phyloP scores from a whole-genome alignment of 345 rosid species.

The Brassica incana region DNA sequence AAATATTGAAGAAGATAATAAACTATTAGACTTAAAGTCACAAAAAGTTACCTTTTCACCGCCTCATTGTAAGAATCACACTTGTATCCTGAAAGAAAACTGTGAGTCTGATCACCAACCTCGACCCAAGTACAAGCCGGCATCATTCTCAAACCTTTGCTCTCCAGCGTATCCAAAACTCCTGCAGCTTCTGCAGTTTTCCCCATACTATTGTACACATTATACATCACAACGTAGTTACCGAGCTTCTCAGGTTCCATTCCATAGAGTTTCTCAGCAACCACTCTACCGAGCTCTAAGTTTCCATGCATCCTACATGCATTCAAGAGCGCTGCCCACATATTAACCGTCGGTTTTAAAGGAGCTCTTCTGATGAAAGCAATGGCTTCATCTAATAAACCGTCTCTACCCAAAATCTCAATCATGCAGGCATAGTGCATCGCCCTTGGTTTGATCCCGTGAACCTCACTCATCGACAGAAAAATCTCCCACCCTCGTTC shows the following conservation, averaged over 20 bases:
- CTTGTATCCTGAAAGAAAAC: slow-evolving; percentile 66
- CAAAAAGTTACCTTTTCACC: slow-evolving; percentile 14
- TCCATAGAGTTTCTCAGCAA: slow-evolving; percentile 75
- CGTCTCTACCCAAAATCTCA: slow-evolving; percentile 74
- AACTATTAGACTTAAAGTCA: neutral
- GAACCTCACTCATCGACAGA: slow-evolving; percentile 61
- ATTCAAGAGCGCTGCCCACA: slow-evolving; percentile 93
- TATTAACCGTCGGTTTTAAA: slow-evolving; percentile 66
- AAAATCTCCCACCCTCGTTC: slow-evolving; percentile 78
- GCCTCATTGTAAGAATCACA: slow-evolving; percentile 2
- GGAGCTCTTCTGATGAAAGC: slow-evolving; percentile 66
- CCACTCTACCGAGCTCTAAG: slow-evolving; percentile 77
- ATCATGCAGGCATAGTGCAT: slow-evolving; percentile 87
- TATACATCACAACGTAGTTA: slow-evolving; percentile 73
- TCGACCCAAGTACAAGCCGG: slow-evolving; percentile 85
- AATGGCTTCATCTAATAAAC: slow-evolving; percentile 80
- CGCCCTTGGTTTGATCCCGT: slow-evolving; percentile 73
- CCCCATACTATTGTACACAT: slow-evolving; percentile 70
- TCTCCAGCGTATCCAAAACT: slow-evolving; percentile 61
- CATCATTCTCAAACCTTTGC: slow-evolving; percentile 72
- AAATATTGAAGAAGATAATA: neutral
- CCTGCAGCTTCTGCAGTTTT: slow-evolving; percentile 66
- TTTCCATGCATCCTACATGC: slow-evolving; percentile 74
- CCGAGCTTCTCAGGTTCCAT: slow-evolving; percentile 83
- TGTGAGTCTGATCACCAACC: slow-evolving; percentile 50